Conservation (phyloP, 257 asterid species). For the Nicotiana sylvestris region DNA sequence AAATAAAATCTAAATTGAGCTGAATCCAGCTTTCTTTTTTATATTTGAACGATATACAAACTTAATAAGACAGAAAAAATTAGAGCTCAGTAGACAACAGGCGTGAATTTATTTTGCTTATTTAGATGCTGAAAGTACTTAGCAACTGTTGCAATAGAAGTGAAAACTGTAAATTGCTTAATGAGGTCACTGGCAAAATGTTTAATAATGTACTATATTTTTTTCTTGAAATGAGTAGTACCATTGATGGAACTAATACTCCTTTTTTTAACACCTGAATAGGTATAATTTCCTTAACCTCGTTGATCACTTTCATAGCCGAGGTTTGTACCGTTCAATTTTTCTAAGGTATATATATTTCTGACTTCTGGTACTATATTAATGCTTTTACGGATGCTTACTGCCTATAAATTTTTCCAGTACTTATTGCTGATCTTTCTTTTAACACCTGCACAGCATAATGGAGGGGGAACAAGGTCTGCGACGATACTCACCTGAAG, state of each 20-base stretch:
- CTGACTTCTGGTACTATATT: background rate
- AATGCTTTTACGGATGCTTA: background rate
- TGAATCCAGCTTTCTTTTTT: background rate
- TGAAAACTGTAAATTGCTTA: background rate
- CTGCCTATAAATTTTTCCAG: background rate
- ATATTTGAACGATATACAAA: background rate
- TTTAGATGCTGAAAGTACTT: background rate
- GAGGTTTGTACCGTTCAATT: constrained; percentile 79
- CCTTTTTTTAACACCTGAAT: constrained; percentile 14
- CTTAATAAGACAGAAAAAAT: too few relatives aligned
- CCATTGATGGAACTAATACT: background rate
- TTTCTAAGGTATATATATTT: constrained; percentile 58
- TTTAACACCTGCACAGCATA: constrained; percentile 44
- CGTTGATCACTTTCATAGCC: constrained; percentile 69
- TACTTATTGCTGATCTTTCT: background rate
- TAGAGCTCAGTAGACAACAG: too few relatives aligned
- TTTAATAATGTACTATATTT: too few relatives aligned
- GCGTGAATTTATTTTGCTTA: too few relatives aligned
- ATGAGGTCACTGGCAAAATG: background rate
- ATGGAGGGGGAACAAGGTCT: constrained; percentile 96
- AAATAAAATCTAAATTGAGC: background rate
- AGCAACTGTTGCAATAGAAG: background rate
- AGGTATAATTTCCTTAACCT: constrained; percentile 77
- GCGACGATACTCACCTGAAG: constrained; percentile 70
- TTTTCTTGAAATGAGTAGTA: background rate